Base-by-base conservation (phyloP, 176 grass and related monocot species). In the Carex pumila region DNA sequence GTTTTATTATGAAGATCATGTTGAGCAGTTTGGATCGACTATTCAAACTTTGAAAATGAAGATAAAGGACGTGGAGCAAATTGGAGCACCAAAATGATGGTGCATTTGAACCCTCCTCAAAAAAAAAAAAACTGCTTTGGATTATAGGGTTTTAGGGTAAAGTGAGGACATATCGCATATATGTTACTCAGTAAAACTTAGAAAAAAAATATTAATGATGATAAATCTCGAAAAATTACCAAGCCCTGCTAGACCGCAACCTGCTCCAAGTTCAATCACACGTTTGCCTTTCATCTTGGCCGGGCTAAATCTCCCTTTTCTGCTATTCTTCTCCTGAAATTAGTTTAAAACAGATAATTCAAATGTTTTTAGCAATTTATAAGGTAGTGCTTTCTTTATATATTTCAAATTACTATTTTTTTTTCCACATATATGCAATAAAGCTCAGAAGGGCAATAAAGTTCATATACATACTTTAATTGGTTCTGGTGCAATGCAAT, bases 171-270 rank as follows among this genome's bases (percentile, higher is more conserved):
- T 62, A 62, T 21, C 19, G 22, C 47, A 50, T 50, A 50, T 50
- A 30, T 12, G 45, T 75, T 75, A 67, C 31, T 67, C 5, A 75
- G 7, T 19, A 36, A 7, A 53, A 29, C 12, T 75, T 30, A 53
- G 45, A 53, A 76, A 55, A 76, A 76, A 12, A 56, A 54, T 13
- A 75, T 5, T 54, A 76, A 76, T 2, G 3, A 17, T 55, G 19
- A 65, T 62, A 54, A 55, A 56, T 60, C 65, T 32, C 41, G 10
- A 78, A 15, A 83, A 18, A 80, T 71, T 89, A 98, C 95, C 95
- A 22, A 98, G 85, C 69, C 95, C 95, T 64, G 95, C 92, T 78
- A 98, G 74, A 86, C 95, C 95, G 84, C 95, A 98, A 39, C 95
- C 95, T 85, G 95, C 92, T 86, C 95, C 95, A 64, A 98, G 50